phyloP scores from a whole-genome alignment of 129 eudicot species.

The Flaveria trinervia region DNA sequence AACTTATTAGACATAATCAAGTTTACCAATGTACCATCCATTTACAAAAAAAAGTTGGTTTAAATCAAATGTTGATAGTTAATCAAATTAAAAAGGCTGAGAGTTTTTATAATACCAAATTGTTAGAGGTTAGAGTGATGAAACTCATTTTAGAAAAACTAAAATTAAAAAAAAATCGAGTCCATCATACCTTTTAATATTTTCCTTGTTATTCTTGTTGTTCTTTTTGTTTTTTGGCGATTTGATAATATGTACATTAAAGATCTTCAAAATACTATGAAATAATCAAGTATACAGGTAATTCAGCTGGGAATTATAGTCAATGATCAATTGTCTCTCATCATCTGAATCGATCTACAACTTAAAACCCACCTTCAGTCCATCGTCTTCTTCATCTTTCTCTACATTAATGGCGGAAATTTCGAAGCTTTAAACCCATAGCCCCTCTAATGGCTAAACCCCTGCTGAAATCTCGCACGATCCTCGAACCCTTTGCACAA shows the following conservation, averaged over 20 bases:
- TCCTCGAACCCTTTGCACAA: constrained; percentile 46
- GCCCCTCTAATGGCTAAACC: constrained; percentile 51
- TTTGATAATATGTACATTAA: background rate
- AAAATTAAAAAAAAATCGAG: no score
- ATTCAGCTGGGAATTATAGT: constrained; percentile 1
- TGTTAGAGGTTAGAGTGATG: no score
- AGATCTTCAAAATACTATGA: background rate
- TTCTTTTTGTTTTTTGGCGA: background rate
- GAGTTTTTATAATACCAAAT: no score
- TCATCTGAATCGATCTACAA: background rate
- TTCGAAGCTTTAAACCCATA: constrained; percentile 39
- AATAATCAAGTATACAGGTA: background rate
- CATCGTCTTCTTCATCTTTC: constrained; percentile 26
- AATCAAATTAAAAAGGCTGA: no score
- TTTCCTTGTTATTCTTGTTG: no score
- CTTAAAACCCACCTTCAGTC: constrained; percentile 6
- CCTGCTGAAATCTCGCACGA: constrained; percentile 40
- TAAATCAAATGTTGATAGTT: no score
- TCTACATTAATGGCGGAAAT: constrained; percentile 45
- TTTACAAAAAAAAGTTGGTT: no score
- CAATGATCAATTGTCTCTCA: constrained; percentile 11
- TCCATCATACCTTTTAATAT: no score
- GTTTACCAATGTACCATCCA: no score
- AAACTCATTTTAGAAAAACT: no score
- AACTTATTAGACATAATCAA: no score